phyloP scores from a whole-genome alignment of 2,329 filamentous ascomycete genomes.

The Colletotrichum tamarilloi region DNA sequence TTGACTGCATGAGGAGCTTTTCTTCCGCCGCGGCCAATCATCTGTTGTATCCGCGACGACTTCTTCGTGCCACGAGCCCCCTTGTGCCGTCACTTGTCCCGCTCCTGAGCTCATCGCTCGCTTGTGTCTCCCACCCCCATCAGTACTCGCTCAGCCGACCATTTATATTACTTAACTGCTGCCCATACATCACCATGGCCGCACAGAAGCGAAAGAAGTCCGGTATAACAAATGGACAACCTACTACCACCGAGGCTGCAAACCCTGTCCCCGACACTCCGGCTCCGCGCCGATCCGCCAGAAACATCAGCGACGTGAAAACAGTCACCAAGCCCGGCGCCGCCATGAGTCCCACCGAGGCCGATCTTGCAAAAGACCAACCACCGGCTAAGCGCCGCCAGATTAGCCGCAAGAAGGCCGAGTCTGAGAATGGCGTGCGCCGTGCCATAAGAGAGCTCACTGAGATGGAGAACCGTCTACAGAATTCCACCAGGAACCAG shows the following conservation, averaged over 20 bases:
- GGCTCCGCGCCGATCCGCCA: constrained; percentile 29
- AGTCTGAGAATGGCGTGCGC: constrained; percentile 45
- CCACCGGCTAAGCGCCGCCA: constrained; percentile 28
- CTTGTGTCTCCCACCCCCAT: not conserved
- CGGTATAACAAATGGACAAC: constrained; percentile 28
- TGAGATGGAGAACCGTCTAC: constrained; percentile 61
- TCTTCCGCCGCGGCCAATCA: constrained; percentile 31
- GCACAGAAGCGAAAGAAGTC: constrained; percentile 51
- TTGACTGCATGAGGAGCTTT: constrained; percentile 37
- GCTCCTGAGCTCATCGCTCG: constrained; percentile 18
- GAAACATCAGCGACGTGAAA: constrained; percentile 26
- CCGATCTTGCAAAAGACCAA: not conserved
- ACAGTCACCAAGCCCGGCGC: constrained; percentile 21
- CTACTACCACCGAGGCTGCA: constrained; percentile 24
- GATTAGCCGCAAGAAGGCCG: constrained; percentile 4
- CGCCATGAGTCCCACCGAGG: constrained; percentile 9
- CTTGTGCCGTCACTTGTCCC: constrained; percentile 19
- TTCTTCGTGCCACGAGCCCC: not conserved
- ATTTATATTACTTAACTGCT: not conserved
- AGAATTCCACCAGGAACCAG: constrained; percentile 55
- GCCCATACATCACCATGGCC: constrained; percentile 6
- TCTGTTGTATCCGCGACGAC: not conserved
- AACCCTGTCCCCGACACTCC: not conserved
- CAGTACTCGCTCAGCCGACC: not conserved
- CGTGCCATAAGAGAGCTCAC: constrained; percentile 57